These are phyloP conservation scores for Pseudoturritis turrita DNA, from an alignment of 345 rosid genomes.

Conservation along the genomic window DNA sequence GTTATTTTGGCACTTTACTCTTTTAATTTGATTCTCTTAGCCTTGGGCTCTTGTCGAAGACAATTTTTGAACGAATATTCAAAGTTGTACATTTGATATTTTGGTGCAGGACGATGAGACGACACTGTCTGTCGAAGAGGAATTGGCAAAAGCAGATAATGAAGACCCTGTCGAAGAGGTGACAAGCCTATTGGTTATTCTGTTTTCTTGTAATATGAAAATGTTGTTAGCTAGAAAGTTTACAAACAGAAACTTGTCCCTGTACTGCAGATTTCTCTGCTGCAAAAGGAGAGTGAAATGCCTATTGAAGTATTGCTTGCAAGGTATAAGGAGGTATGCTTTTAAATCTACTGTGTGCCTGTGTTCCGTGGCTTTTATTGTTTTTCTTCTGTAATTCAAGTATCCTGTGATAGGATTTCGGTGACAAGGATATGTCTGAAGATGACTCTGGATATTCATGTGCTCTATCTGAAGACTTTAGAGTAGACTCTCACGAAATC, in stretches of 20 bases:
- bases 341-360: slow-evolving; percentile 28
- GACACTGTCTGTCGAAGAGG: slow-evolving; percentile 83
- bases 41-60: not conserved
- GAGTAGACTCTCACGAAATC: slow-evolving; percentile 40
- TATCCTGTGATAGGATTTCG: slow-evolving; percentile 50
- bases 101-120: slow-evolving; percentile 86
- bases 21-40: slow-evolving; percentile 1
- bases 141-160: slow-evolving; percentile 70
- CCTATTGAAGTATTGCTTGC: slow-evolving; percentile 85
- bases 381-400: slow-evolving; percentile 26
- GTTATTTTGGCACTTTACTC: not conserved
- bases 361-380: slow-evolving; percentile 1
- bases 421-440: slow-evolving; percentile 52
- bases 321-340: slow-evolving; percentile 93
- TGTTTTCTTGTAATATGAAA: slow-evolving; percentile 1
- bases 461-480: slow-evolving; percentile 51
- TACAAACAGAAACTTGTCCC: slow-evolving; percentile 13
- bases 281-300: slow-evolving; percentile 89
- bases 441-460: slow-evolving; percentile 68
- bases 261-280: slow-evolving; percentile 63
- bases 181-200: slow-evolving; percentile 18
- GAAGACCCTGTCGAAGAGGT: slow-evolving; percentile 74
- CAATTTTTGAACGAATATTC: not conserved
- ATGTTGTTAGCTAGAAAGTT: slow-evolving; percentile 19
- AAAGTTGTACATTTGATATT: slow-evolving; percentile 7